Evolutionary conservation across 2,329 filamentous ascomycete species (phyloP).

Genomic region (Biscogniauxia mediterranea): DNA sequence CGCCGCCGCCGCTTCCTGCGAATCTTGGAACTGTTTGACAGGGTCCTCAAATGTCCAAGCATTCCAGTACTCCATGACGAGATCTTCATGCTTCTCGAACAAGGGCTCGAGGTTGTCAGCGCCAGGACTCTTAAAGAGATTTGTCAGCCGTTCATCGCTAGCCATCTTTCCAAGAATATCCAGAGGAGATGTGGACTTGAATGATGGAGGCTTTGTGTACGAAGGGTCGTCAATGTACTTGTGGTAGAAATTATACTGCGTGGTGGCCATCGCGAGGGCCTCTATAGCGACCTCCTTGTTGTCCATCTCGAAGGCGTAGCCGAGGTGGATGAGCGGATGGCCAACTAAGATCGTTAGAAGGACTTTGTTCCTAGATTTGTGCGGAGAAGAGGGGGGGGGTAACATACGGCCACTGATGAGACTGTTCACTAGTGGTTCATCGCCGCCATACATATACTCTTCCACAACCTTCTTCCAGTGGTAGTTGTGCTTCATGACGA

Average conservation of each 20-base stretch:
- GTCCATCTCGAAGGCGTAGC: slow-evolving; percentile 87
- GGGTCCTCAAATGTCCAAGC: slow-evolving; percentile 74
- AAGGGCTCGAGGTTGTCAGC: slow-evolving; percentile 64
- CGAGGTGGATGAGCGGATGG: slow-evolving; percentile 90
- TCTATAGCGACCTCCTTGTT: slow-evolving; percentile 87
- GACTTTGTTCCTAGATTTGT: slow-evolving; percentile 5
- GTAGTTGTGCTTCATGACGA: slow-evolving; percentile 71
- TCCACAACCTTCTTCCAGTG: slow-evolving; percentile 78
- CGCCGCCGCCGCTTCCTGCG: slow-evolving; percentile 60
- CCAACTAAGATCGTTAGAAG: slow-evolving; percentile 59
- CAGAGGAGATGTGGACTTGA: slow-evolving; percentile 60
- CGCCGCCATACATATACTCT: slow-evolving; percentile 72
- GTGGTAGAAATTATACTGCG: slow-evolving; percentile 59
- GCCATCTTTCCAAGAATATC: slow-evolving; percentile 70
- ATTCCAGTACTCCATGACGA: slow-evolving; percentile 86
- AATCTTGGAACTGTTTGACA: slow-evolving; percentile 71
- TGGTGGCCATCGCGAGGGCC: slow-evolving; percentile 67
- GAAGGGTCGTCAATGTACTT: slow-evolving; percentile 69
- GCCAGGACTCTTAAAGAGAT: slow-evolving; percentile 58
- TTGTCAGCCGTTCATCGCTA: slow-evolving; percentile 67
- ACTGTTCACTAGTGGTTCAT: slow-evolving; percentile 77
- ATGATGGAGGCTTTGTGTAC: slow-evolving; percentile 64
- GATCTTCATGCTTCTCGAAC: slow-evolving; percentile 65
- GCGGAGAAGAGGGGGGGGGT: background rate
- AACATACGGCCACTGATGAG: slow-evolving; percentile 73